Evolutionary conservation across 148 eudicot genomes (phyloP).

Genomic region (Rhododendron vialii): DNA sequence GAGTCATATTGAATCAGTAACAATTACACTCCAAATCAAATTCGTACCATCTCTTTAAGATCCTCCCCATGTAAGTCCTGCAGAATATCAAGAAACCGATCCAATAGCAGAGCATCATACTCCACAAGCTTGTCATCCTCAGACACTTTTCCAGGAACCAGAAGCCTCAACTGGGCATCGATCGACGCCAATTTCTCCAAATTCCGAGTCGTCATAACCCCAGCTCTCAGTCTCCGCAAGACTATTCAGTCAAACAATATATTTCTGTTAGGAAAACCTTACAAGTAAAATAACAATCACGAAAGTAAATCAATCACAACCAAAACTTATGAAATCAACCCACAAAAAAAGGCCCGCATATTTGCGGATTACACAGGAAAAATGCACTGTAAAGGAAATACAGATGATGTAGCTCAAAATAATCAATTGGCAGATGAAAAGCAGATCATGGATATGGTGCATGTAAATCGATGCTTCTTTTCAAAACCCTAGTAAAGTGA

Average conservation of each 20-base stretch:
- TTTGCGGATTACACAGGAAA: neutral
- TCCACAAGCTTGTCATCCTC: conserved; percentile 82
- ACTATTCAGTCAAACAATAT: neutral
- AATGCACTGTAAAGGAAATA: neutral
- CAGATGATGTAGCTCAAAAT: conserved; percentile 2
- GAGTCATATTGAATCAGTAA: neutral
- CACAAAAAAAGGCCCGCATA: neutral
- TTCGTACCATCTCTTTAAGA: conserved; percentile 57
- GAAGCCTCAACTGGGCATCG: conserved; percentile 65
- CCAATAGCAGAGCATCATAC: conserved; percentile 71
- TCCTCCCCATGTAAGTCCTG: conserved; percentile 82
- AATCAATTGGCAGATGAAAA: neutral
- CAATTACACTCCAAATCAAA: neutral
- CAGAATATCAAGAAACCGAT: conserved; percentile 76
- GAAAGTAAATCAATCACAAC: neutral
- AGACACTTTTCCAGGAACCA: conserved; percentile 70
- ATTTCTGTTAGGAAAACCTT: neutral
- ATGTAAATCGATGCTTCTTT: neutral
- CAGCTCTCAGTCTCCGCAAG: neutral
- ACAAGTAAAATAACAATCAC: neutral
- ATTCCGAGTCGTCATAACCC: conserved; percentile 35
- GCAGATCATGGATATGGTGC: neutral
- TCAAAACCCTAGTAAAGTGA: neutral
- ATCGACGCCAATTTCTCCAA: conserved; percentile 71
- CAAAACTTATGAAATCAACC: neutral